These are phyloP conservation scores for Nakaseomyces delphensis DNA, from an alignment of 1,139 yeast species.

Conservation along the genomic window DNA sequence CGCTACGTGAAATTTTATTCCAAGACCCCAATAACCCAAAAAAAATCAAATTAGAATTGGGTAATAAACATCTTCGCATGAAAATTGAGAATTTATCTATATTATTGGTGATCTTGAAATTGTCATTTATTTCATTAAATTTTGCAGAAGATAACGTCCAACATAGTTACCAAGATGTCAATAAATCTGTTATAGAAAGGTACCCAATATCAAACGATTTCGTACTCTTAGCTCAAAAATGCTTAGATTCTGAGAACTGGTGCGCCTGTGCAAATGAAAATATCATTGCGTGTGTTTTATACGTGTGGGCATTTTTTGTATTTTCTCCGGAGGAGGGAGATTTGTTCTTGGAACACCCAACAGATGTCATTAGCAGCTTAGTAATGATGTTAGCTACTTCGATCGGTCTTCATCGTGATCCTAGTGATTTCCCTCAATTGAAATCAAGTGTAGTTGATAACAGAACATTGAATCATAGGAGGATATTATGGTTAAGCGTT, in stretches of 20 bases:
- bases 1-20: slow-evolving; percentile 14
- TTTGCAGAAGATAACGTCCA: slow-evolving; percentile 14
- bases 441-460: slow-evolving; percentile 16
- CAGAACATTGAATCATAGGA: slow-evolving; percentile 23
- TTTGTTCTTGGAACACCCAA: slow-evolving; percentile 28
- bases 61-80: slow-evolving; percentile 21
- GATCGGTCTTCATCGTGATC: slow-evolving; percentile 31
- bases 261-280: slow-evolving; percentile 29
- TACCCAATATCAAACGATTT: slow-evolving; percentile 25
- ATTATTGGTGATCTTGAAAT: slow-evolving; percentile 22
- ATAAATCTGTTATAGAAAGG: slow-evolving; percentile 11
- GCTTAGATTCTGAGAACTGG: slow-evolving; percentile 25
- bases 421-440: slow-evolving; percentile 23
- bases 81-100: slow-evolving; percentile 26
- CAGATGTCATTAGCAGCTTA: slow-evolving; percentile 26
- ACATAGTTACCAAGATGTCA: slow-evolving; percentile 7
- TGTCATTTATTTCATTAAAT: slow-evolving; percentile 22
- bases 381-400: slow-evolving; percentile 25
- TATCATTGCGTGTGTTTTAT: slow-evolving; percentile 24
- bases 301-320: slow-evolving; percentile 29
- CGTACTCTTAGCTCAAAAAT: slow-evolving; percentile 20
- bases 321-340: slow-evolving; percentile 32
- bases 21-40: slow-evolving; percentile 15
- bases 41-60: slow-evolving; percentile 21
- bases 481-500: slow-evolving; percentile 25